Evolutionary conservation across 108 stramenopile species (phyloP).

Genomic region (Cyclotella kingstonii): DNA sequence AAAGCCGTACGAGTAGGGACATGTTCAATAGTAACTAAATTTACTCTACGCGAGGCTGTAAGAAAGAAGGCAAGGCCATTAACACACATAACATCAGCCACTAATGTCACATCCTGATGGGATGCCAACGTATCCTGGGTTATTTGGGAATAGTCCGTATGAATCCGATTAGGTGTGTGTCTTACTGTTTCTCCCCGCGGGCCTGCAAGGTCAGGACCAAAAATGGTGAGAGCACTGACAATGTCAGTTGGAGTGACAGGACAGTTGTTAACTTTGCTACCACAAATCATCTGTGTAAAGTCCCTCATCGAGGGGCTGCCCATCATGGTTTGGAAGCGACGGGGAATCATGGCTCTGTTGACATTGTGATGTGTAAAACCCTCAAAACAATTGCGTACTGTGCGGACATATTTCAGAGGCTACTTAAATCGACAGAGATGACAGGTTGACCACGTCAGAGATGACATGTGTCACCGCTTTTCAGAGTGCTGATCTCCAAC

Average conservation of each 20-base stretch:
- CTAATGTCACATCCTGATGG: slow-evolving; percentile 27
- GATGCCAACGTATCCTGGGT: slow-evolving; percentile 10
- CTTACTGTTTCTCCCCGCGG: slow-evolving; percentile 18
- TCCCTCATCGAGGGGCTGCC: slow-evolving; percentile 5
- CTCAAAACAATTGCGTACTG: background rate
- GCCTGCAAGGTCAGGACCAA: slow-evolving; percentile 24
- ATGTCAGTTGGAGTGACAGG: slow-evolving; percentile 30
- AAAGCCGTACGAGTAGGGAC: slow-evolving; percentile 11
- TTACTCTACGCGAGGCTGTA: slow-evolving; percentile 24
- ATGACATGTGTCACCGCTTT: too few species aligned
- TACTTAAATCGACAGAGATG: too few species aligned
- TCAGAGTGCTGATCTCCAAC: too few species aligned
- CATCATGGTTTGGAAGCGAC: background rate
- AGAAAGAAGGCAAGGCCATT: slow-evolving; percentile 38
- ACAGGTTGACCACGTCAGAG: too few species aligned
- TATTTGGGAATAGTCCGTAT: background rate
- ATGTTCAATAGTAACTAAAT: slow-evolving; percentile 9
- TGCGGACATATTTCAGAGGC: too few species aligned
- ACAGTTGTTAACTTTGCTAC: slow-evolving; percentile 25
- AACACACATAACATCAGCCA: slow-evolving; percentile 42
- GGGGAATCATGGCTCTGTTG: background rate
- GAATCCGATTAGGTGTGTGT: background rate
- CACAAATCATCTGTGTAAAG: background rate
- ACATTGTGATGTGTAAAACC: slow-evolving; percentile 5
- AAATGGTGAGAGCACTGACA: slow-evolving; percentile 22